Evolutionary conservation across 1,139 yeast species (phyloP), one percentile per base, ranked within the genome.

Genomic region (Lodderomyces pseudojiufengensis): DNA sequence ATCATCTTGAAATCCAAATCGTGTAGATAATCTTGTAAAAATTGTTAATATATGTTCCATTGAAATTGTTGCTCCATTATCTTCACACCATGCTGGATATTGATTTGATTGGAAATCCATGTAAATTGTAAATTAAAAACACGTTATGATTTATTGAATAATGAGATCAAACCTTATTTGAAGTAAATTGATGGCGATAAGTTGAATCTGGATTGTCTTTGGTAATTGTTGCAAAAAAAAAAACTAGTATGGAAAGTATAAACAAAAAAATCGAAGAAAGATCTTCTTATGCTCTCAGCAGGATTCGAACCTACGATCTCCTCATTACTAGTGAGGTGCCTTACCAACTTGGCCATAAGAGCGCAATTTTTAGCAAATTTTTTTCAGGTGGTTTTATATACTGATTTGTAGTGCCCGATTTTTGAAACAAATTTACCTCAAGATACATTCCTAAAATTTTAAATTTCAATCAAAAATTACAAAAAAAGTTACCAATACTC

Each of bases 281-380:
- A 14, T 6, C 5, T 22, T 13, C 50, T 25, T 50, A 48, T 78
- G 84, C 84, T 81, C 76, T 75, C 80, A 76, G 76, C 78, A 84
- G 78, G 84, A 79, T 68, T 80, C 81, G 86, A 80, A 80, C 86
- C 80, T 84, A 77, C 80, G 87, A 80, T 80, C 87, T 80, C 84
- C 79, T 78, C 86, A 80, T 80, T 80, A 80, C 86, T 80, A 80
- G 87, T 80, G 87, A 78, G 79, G 84, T 83, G 87, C 87, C 86
- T 80, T 81, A 80, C 87, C 87, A 80, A 79, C 86, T 80, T 80
- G 86, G 86, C 82, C 83, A 77, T 75, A 73, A 54, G 58, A 63
- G 65, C n/a, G n/a, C 65, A 8, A 28, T 18, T 28, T 20, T 28
- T 16, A 11, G 13, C 6, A 20, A 20, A 21, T n/a, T 5, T 5